Percentiles rank a stretch among this genome's conserved stretches.
Conservation (phyloP, 345 rosid species). For the Noccaea bulbosa region DNA sequence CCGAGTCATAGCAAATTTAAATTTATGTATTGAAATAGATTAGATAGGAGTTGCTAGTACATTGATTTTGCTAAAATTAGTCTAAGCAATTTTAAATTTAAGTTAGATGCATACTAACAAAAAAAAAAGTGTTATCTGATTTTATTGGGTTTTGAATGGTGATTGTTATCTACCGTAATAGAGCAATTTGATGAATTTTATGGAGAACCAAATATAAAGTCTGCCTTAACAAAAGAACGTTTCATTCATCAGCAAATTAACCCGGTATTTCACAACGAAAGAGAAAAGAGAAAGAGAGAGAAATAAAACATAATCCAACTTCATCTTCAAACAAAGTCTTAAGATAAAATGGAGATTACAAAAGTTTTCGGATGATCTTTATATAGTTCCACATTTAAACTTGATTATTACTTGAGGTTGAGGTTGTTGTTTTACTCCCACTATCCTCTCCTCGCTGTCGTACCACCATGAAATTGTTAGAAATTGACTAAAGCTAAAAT, state of each 20-base stretch:
- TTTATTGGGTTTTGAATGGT: conserved; percentile 5
- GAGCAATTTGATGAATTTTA: background rate
- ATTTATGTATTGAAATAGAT: no score
- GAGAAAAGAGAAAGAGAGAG: background rate
- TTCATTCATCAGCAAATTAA: background rate
- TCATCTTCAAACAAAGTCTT: background rate
- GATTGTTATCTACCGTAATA: no score
- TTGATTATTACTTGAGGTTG: conserved; percentile 11
- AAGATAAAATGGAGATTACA: background rate
- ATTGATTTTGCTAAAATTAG: no score
- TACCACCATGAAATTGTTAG: background rate
- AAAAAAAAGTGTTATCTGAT: background rate
- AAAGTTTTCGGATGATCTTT: conserved; percentile 8
- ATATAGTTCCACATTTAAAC: conserved; percentile 6
- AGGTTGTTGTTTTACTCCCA: conserved; percentile 2
- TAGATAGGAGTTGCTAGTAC: no score
- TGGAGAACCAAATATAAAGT: background rate
- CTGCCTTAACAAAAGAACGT: background rate
- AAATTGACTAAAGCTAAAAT: background rate
- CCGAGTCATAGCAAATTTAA: no score
- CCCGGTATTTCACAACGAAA: background rate
- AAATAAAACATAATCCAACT: background rate
- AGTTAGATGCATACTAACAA: no score
- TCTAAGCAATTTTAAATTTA: no score
- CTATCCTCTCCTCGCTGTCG: conserved; percentile 7